Evolutionary conservation across 1,139 yeast species (phyloP), one percentile per base, ranked within the genome.

Genomic region (Eremothecium cymbalariae): DNA sequence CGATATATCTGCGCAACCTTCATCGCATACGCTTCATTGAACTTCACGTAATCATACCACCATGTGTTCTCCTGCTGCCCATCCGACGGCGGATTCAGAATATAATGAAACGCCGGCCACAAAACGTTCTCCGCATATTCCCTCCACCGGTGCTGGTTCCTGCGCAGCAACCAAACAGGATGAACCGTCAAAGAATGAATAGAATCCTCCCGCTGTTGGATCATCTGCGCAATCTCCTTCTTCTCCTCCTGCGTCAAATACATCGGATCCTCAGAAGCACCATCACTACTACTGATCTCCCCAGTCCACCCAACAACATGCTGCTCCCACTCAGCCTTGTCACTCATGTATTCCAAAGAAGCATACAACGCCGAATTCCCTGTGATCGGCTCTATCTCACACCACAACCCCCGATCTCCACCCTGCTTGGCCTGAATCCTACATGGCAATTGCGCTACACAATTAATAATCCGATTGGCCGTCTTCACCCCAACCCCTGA

Each of bases 251-350:
- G 72, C 36, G 73, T 68, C 45, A 80, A 57, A 50, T 77, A 76
- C 40, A 77, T 63, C 1, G 88, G 80, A 45, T 75, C 84, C 33
- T 70, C 41, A 11, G 23, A 20, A 32, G 28, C 33, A 35, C 50
- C 57, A 33, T 58, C 54, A 38, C 63, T 60, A 39, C 67, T 63
- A 37, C 67, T 66, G 43, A 86, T 65, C 58, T 86, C 97, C 18
- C 98, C 98, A 0, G 96, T 82, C 99, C 99, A 93, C 1, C 88
- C 96, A 36, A 93, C 77, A 40, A 85, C 63, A 44, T 85, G 83
- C 31, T 88, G 78, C 45, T 85, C 93, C 93, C 96, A 90, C 15
- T 75, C 72, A 0, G 86, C 71, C 29, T 74, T 74, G 33, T 76
- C 72, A 34, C 68, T 68, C 39, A 90, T 63, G 50, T 73, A 78